These are phyloP conservation scores for Amphibolis antarctica DNA, from an alignment of 106 monocot genomes.

Conservation along the genomic window DNA sequence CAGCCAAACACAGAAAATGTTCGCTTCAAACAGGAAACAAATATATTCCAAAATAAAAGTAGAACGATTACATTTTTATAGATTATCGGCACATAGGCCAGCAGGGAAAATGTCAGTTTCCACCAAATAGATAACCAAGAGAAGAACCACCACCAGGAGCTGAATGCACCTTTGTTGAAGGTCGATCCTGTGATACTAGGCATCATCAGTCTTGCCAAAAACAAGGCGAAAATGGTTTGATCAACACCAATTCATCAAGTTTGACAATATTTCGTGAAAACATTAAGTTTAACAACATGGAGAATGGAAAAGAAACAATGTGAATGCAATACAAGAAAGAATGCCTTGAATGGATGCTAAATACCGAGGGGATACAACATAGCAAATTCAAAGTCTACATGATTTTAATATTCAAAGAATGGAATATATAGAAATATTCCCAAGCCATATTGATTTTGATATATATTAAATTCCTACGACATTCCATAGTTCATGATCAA, in stretches of 20 bases:
- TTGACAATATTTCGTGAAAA: no score
- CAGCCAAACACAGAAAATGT: neutral
- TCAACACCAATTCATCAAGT: neutral
- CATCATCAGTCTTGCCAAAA: neutral
- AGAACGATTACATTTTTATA: neutral
- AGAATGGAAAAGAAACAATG: no score
- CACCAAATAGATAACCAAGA: conserved; percentile 72
- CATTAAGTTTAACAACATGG: no score
- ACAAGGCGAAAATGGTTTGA: neutral
- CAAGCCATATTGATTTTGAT: no score
- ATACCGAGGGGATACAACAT: no score
- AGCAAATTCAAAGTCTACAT: no score
- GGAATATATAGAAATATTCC: no score
- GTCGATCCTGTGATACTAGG: conserved; percentile 45
- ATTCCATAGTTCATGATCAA: no score
- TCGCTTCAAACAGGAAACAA: neutral
- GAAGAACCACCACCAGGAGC: conserved; percentile 91
- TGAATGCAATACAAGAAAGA: no score
- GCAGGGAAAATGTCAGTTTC: neutral
- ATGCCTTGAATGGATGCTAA: no score
- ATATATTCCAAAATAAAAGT: neutral
- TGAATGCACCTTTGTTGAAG: conserved; percentile 83
- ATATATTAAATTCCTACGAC: no score
- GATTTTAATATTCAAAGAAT: no score
- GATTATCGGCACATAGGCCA: neutral